These are phyloP conservation scores for Aphanomyces euteiches DNA, from an alignment of 352 stramenopile species.

Conservation along the genomic window DNA sequence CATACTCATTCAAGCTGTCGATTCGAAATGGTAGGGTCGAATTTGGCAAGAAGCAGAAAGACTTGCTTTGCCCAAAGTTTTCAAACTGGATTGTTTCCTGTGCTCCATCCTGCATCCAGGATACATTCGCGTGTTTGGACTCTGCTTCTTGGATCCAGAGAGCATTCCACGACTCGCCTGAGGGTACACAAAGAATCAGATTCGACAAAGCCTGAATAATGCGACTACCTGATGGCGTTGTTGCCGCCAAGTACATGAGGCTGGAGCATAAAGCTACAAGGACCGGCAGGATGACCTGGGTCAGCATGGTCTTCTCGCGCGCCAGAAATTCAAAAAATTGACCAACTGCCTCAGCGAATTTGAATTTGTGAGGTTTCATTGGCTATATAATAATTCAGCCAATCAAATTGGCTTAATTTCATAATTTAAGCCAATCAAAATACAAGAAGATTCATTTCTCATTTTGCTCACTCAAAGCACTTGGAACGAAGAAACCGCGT, in stretches of 20 bases:
- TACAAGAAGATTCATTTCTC: not conserved
- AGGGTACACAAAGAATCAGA: not conserved
- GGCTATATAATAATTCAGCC: conserved; percentile 5
- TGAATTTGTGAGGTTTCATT: conserved; percentile 10
- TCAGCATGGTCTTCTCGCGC: conserved; percentile 16
- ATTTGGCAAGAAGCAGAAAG: conserved; percentile 77
- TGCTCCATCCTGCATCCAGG: conserved; percentile 68
- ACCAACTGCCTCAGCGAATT: not conserved
- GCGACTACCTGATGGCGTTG: conserved; percentile 9
- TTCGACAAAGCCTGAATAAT: not conserved
- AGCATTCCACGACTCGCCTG: conserved; percentile 18
- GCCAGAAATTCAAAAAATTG: not conserved
- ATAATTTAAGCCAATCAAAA: conserved; percentile 6
- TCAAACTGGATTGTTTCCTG: conserved; percentile 32
- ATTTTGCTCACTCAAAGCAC: too few relatives aligned
- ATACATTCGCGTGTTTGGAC: conserved; percentile 6
- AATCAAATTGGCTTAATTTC: conserved; percentile 11
- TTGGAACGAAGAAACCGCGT: not conserved
- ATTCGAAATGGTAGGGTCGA: conserved; percentile 65
- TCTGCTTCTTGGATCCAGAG: conserved; percentile 19
- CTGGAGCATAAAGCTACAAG: conserved; percentile 14
- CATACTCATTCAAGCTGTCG: conserved; percentile 62
- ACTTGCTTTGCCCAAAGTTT: conserved; percentile 60
- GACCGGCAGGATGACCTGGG: conserved; percentile 19
- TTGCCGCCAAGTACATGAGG: conserved; percentile 14